A percentile compares a stretch with the other conserved stretches of the same genome.
These are phyloP conservation scores for Kazachstania taianensis DNA, from an alignment of 805 yeast species.

Conservation along the genomic window DNA sequence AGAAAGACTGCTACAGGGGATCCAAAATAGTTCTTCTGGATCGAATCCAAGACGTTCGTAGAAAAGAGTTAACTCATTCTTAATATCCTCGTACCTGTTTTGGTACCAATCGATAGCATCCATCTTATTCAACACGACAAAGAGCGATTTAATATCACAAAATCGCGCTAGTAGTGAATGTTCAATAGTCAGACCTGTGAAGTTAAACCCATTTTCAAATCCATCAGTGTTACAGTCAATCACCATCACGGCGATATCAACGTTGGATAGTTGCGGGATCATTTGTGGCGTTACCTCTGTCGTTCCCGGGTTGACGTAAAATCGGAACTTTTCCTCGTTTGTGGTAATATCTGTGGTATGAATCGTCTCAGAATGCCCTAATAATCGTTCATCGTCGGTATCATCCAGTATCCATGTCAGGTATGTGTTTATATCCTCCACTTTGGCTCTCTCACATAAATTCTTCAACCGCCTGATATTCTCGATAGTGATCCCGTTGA, in stretches of 20 bases:
- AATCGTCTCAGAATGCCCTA: not conserved
- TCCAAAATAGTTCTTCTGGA: slow-evolving; percentile 66
- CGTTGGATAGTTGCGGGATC: not conserved
- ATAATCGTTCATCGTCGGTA: slow-evolving; percentile 3
- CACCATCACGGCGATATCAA: slow-evolving; percentile 5
- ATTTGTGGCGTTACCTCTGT: not conserved
- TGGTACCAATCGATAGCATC: slow-evolving; percentile 92
- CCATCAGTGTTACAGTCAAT: slow-evolving; percentile 10
- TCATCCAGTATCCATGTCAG: slow-evolving; percentile 8
- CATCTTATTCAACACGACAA: slow-evolving; percentile 47
- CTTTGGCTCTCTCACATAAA: slow-evolving; percentile 2
- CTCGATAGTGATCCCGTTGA: slow-evolving; percentile 3
- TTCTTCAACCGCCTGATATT: slow-evolving; percentile 8
- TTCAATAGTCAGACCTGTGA: slow-evolving; percentile 10
- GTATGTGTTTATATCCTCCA: slow-evolving; percentile 1
- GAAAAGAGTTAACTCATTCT: slow-evolving; percentile 62
- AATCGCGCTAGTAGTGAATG: slow-evolving; percentile 4
- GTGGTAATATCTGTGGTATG: not conserved
- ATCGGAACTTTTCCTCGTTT: not conserved
- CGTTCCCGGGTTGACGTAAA: slow-evolving; percentile 6
- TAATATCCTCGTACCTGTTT: slow-evolving; percentile 86
- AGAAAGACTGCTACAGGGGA: slow-evolving; percentile 92
- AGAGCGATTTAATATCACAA: slow-evolving; percentile 1
- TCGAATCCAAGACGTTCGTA: slow-evolving; percentile 75
- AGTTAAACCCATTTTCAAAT: slow-evolving; percentile 11